Evolutionary conservation across 2,329 filamentous ascomycete genomes (phyloP), one percentile per base, ranked within the genome.

Genomic region (Sarocladium oryzae): DNA sequence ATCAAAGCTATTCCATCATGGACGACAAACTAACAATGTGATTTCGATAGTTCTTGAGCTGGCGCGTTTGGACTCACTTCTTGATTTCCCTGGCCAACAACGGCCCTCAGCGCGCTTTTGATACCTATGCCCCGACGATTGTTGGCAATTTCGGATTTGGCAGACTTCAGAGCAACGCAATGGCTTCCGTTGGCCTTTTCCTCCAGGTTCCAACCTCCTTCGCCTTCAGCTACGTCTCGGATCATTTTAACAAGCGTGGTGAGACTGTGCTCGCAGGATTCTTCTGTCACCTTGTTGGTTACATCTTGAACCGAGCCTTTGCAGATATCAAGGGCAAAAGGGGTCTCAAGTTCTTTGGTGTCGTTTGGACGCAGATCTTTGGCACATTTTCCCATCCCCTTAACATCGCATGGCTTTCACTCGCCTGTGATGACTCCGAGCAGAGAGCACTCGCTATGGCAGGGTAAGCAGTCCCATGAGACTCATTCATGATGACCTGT

Each of bases 391-490:
- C 74, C 1, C 76, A 79, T 51, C 76, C 76, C 0, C 68, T 83
- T 20, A 82, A 83, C 58, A 79, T 82, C 48, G 74, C 78, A 1
- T 83, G 79, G 78, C 69, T 82, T 60, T 81, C 77, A 0, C 65
- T 82, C 1, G 71, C 75, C 2, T 79, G 79, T 59, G 68, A 69
- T 0, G 77, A 79, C 49, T 79, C 78, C 0, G 78, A 82, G 54
- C 74, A 81, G 56, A 67, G 79, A 46, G 77, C 79, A 1, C 67
- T 83, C 0, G 76, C 78, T 10, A 82, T 82, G 79, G 78, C 79
- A 7, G 69, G 77, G 73, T 77, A 61, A 66, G 65, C 13, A 30
- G 7, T 58, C 15, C 4, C 11, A 9, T 50, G 16, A 49, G 1
- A n/a, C 10, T 10, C 24, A 2, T 8, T 28, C 20, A 21, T 5